Conservation (phyloP, 2,329 filamentous ascomycete species). For the Zopfia rhizophila region DNA sequence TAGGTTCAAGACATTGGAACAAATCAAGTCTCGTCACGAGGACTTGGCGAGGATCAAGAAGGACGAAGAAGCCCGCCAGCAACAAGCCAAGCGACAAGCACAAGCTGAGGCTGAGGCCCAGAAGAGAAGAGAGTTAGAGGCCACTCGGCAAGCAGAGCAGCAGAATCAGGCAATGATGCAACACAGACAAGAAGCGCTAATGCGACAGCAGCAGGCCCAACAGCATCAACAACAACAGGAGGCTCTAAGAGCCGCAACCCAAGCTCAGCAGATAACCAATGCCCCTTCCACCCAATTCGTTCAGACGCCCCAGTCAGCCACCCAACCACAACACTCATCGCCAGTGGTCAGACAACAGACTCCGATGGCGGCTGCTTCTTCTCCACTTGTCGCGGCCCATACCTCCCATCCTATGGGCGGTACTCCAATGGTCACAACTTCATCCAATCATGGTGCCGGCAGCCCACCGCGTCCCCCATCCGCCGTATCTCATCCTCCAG, state of each 20-base stretch:
- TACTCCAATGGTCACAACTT: conserved; percentile 56
- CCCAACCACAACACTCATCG: conserved; percentile 73
- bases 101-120: conserved; percentile 46
- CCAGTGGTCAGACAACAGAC: conserved; percentile 63
- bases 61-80: conserved; percentile 66
- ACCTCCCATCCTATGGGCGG: conserved; percentile 52
- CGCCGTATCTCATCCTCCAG: conserved; percentile 48
- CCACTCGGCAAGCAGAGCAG: conserved; percentile 37
- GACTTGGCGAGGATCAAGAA: conserved; percentile 70
- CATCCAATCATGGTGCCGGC: conserved; percentile 50
- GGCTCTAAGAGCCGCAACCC: conserved; percentile 49
- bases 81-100: conserved; percentile 53
- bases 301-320: conserved; percentile 62
- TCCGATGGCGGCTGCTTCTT: conserved; percentile 57
- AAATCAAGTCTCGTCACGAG: conserved; percentile 80
- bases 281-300: conserved; percentile 32
- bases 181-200: conserved; percentile 45
- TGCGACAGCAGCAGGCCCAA: conserved; percentile 63
- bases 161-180: conserved; percentile 26
- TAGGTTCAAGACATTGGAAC: conserved; percentile 88
- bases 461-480: conserved; percentile 52
- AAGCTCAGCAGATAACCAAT: conserved; percentile 42
- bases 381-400: conserved; percentile 50
- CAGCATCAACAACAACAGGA: conserved; percentile 59
- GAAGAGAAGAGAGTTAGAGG: conserved; percentile 48